phyloP scores from a whole-genome alignment of 371 early-diverging fungal species.

The Coemansia sp. region DNA sequence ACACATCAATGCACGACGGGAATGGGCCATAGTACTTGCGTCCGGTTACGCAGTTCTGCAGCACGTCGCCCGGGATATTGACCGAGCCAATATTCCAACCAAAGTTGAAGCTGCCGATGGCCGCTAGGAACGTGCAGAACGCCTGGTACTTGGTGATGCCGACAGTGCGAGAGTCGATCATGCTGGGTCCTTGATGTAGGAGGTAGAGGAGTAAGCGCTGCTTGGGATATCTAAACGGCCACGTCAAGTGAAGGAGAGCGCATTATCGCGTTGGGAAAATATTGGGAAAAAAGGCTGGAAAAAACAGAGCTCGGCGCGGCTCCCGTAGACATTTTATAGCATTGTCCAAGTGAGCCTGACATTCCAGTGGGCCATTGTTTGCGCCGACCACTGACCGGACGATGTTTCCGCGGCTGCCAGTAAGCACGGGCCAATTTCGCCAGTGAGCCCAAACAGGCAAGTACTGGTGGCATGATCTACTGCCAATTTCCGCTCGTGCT shows the following conservation, averaged over 20 bases:
- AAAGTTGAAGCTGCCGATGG: conserved; percentile 51
- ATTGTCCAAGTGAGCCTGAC: too few relatives aligned
- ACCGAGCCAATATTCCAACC: conserved; percentile 51
- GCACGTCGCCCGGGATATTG: conserved; percentile 49
- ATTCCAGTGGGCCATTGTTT: too few relatives aligned
- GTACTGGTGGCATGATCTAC: not conserved
- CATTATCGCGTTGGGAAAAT: too few relatives aligned
- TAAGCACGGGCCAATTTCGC: not conserved
- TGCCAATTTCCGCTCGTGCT: not conserved
- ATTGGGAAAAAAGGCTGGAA: too few relatives aligned
- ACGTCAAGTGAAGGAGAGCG: too few relatives aligned
- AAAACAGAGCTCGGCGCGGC: too few relatives aligned
- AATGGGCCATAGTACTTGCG: conserved; percentile 48
- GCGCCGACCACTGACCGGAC: too few relatives aligned
- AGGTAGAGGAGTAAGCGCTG: not conserved
- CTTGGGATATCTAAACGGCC: not conserved
- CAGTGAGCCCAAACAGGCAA: not conserved
- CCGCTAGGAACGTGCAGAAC: conserved; percentile 46
- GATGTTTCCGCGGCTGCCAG: too few relatives aligned
- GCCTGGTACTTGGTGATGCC: conserved; percentile 48
- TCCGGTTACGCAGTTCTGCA: conserved; percentile 50
- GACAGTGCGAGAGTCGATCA: conserved; percentile 48
- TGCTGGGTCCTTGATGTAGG: not conserved
- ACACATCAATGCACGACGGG: conserved; percentile 45
- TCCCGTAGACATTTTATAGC: too few relatives aligned